Evolutionary conservation across 129 eudicot genomes (phyloP), one percentile per base, ranked within the genome.

Genomic region (Lactuca sativa): DNA sequence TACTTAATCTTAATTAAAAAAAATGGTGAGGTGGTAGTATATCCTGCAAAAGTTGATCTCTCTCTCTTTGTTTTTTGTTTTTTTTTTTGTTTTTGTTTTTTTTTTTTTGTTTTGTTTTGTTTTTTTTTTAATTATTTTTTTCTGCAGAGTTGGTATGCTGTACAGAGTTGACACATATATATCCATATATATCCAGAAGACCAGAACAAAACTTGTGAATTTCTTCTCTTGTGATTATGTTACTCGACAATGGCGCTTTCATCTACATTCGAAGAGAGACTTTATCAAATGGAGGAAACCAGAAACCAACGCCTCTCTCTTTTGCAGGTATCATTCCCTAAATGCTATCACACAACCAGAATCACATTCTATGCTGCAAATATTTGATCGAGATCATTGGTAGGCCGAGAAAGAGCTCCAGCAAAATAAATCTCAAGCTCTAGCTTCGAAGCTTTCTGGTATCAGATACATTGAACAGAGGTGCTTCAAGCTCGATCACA

Each of bases 321-420:
- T 59, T 85, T 82, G 75, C 85, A 81, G 86, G 92, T 80, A 47
- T 62, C 48, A 2, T 30, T 25, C 40, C 17, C 40, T 7, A 7
- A 21, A 32, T 25, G 12, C 59, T 56, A 6, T 41, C 57, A 55
- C 41, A 59, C 54, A 57, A 18, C 30, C 61, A 25, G 14, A 2
- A 15, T 36, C 36, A 30, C 55, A 18, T 25, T 65, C 71, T 25
- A 14, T 38, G 10, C 57, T 43, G 43, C 32, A 43, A 33, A 54
- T 30, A 9, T 51, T 51, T 55, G 25, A 62, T 60, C 56, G 16
- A 11, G 31, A 67, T 54, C 56, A 21, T 41, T 64, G 9, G 56
- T 68, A 86, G 87, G 82, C 85, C 1, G 90, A 87, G 72, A 82
- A 84, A 78, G 80, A 82, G 25, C 65, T 77, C 18, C 90, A 84